Percentiles rank a stretch among this genome's conserved stretches.
Conservation (phyloP, 2,329 filamentous ascomycete species). For the Monosporascus sp. region DNA sequence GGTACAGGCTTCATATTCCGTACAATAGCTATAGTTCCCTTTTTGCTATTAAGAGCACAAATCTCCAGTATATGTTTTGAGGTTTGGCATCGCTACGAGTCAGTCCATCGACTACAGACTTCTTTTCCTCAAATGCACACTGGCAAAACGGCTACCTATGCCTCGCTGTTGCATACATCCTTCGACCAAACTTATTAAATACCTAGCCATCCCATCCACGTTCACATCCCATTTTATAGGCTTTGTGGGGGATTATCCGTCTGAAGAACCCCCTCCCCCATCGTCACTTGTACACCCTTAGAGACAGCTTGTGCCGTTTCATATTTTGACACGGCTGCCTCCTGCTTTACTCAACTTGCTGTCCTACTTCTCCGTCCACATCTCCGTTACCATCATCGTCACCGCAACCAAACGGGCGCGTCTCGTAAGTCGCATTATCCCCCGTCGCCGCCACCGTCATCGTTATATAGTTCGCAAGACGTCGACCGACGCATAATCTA, state of each 20-base stretch:
- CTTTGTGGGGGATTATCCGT: constrained; percentile 10
- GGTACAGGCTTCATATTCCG: neutral
- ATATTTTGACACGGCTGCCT: constrained; percentile 13
- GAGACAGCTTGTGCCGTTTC: constrained; percentile 12
- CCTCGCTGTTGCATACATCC: too few relatives aligned
- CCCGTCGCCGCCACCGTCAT: neutral
- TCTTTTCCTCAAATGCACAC: too few relatives aligned
- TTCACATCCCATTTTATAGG: neutral
- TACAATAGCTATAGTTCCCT: neutral
- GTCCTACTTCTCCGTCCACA: neutral
- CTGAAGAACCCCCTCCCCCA: constrained; percentile 11
- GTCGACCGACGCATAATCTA: neutral
- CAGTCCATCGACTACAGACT: too few relatives aligned
- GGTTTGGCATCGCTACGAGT: neutral
- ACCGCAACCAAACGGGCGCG: neutral
- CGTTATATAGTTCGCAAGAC: neutral
- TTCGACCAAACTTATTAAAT: too few relatives aligned
- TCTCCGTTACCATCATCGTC: neutral
- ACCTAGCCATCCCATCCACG: too few relatives aligned
- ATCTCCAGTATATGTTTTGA: neutral
- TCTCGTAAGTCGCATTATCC: neutral
- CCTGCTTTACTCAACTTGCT: constrained; percentile 1
- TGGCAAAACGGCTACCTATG: too few relatives aligned
- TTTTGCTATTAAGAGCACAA: neutral
- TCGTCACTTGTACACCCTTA: too few relatives aligned